Evolutionary conservation across 305 asterid species (phyloP), one percentile per base, ranked within the genome.

Genomic region (Fraxinus greggii): DNA sequence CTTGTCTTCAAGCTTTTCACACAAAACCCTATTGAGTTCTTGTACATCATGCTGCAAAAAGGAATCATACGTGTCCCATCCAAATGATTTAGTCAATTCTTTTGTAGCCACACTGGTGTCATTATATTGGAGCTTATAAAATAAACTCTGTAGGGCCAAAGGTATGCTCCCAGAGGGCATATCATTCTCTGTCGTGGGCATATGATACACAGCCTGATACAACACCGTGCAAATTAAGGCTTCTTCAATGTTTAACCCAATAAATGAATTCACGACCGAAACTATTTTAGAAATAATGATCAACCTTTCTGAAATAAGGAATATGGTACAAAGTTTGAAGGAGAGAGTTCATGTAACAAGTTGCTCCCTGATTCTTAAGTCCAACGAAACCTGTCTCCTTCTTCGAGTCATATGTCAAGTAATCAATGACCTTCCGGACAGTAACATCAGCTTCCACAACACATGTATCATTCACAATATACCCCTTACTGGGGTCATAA

Each of bases 181-280:
- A 85, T 93, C 98, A 91, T 90, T 94, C 93, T 94, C 98, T 38
- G 98, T 94, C 9, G 97, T 94, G 77, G 98, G 98, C 98, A 94
- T 92, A 81, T 90, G 97, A 87, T 95, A 93, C 72, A 95, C 97
- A 87, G 98, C 98, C 98, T 94, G 93, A 86, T 56, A 76, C 12
- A 88, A 81, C 85, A 85, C 48, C 69, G 72, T 33, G 29, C 29
- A 83, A 32, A 63, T 76, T 88, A 73, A 89, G 89, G 78, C 83
- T 42, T 78, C 82, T 61, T 23, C 81, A 75, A 10, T 63, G 73
- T 75, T 75, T 31, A 1, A 1, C 78, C 75, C 40, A 81, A 78
- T 32, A 80, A 63, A 83, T 81, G 54, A 75, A 21, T 77, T 74
- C 81, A 76, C 32, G 40, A 56, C 40, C 4, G 38, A 40, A 79